A percentile compares a stretch with the other conserved stretches of the same genome.
phyloP scores from a whole-genome alignment of 202 grass and related monocot species.

The Musa balbisiana region DNA sequence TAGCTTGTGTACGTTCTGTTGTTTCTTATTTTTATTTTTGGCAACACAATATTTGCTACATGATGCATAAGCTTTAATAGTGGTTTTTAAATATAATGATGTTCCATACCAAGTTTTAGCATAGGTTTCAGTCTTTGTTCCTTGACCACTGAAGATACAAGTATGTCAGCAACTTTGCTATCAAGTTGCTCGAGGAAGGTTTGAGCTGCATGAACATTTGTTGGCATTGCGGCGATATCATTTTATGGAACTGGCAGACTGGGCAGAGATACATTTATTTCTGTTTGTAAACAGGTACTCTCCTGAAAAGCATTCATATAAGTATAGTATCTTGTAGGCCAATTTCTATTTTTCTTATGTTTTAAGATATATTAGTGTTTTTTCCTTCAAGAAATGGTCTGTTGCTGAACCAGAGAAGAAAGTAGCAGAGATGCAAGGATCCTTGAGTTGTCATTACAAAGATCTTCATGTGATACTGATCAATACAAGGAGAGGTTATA shows the following conservation, averaged over 20 bases:
- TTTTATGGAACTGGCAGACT: conserved; percentile 95
- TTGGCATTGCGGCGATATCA: conserved; percentile 71
- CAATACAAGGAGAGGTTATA: conserved; percentile 78
- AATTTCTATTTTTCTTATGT: conserved; percentile 1
- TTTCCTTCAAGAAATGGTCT: conserved; percentile 58
- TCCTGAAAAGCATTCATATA: conserved; percentile 4
- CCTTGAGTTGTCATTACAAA: conserved; percentile 80
- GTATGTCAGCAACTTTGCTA: conserved; percentile 94
- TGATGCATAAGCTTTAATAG: neutral
- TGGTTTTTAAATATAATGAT: neutral
- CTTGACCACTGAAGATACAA: conserved; percentile 76
- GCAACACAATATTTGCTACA: neutral
- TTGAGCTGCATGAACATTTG: conserved; percentile 77
- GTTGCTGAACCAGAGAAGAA: conserved; percentile 56
- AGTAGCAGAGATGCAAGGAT: conserved; percentile 69
- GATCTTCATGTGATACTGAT: conserved; percentile 81
- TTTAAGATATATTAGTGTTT: conserved; percentile 16
- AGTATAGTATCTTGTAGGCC: neutral
- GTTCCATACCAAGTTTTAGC: neutral
- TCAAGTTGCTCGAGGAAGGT: conserved; percentile 91
- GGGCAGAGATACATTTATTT: conserved; percentile 75
- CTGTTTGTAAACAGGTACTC: conserved; percentile 61
- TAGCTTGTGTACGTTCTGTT: too few species aligned
- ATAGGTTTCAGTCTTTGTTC: conserved; percentile 18
- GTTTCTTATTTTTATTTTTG: too few species aligned